Evolutionary conservation across 2,329 filamentous ascomycete species (phyloP).

Genomic region (Hypoxylon sp.): DNA sequence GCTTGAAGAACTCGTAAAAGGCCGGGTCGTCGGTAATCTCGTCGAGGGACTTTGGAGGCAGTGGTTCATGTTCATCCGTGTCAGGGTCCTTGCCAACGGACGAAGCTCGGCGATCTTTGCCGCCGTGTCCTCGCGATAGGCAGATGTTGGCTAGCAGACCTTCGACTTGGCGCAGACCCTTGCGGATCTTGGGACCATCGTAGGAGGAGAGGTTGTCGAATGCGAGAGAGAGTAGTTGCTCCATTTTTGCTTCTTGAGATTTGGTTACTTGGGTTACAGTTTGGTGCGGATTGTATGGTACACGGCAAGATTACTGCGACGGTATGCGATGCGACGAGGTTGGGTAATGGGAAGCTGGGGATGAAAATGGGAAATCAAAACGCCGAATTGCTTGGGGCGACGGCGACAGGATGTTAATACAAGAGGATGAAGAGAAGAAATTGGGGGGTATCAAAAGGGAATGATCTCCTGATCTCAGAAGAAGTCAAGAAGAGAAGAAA

Average conservation of each 20-base stretch:
- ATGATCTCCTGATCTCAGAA: conserved; percentile 29
- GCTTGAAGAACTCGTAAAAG: conserved; percentile 94
- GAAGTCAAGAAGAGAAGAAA: conserved; percentile 22
- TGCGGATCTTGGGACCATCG: conserved; percentile 89
- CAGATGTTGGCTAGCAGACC: conserved; percentile 95
- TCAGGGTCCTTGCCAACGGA: conserved; percentile 45
- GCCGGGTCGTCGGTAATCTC: conserved; percentile 85
- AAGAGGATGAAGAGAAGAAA: conserved; percentile 49
- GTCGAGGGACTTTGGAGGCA: conserved; percentile 71
- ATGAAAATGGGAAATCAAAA: conserved; percentile 22
- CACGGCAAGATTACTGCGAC: not conserved
- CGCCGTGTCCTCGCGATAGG: conserved; percentile 66
- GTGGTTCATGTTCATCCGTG: conserved; percentile 50
- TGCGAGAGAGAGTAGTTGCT: conserved; percentile 88
- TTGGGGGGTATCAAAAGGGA: conserved; percentile 32
- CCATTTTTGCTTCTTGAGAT: conserved; percentile 70
- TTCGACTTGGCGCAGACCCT: conserved; percentile 93
- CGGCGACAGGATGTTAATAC: conserved; percentile 48
- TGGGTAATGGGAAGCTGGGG: conserved; percentile 1
- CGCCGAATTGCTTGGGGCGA: conserved; percentile 21
- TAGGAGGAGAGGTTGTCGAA: conserved; percentile 98
- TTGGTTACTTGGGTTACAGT: not conserved
- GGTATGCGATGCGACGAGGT: conserved; percentile 19
- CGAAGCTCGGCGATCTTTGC: conserved; percentile 50
- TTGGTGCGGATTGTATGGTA: not conserved